Evolutionary conservation across 768 basidiomycete genomes (phyloP).

Genomic region (Agaricus sinodeliciosus): DNA sequence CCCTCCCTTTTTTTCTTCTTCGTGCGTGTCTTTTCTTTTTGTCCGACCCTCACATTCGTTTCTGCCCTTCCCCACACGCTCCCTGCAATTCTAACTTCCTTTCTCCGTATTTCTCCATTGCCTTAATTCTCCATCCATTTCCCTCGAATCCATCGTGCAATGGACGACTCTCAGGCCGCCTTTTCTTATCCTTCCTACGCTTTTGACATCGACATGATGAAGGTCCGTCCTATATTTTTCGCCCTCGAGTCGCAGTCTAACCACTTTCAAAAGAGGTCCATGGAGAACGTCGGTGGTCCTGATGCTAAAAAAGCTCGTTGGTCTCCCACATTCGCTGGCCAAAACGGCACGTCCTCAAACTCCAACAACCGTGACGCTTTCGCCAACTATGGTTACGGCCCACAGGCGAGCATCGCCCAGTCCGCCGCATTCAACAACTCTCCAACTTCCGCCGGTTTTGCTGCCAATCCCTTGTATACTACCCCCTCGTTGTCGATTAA

Average conservation of each 20-base stretch:
- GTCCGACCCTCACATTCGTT: conserved; percentile 42
- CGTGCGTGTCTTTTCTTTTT: conserved; percentile 32
- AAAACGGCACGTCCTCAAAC: conserved; percentile 17
- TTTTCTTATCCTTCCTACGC: conserved; percentile 68
- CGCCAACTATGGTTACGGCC: conserved; percentile 84
- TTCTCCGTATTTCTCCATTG: conserved; percentile 46
- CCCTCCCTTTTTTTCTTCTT: conserved; percentile 29
- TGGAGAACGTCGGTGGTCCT: conserved; percentile 76
- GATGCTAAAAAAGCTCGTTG: conserved; percentile 89
- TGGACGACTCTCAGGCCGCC: conserved; percentile 73
- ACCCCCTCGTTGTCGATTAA: conserved; percentile 67
- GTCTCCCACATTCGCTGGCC: conserved; percentile 57
- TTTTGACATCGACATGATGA: conserved; percentile 91
- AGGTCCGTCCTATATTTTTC: conserved; percentile 38
- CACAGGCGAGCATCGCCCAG: conserved; percentile 60
- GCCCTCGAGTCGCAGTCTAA: conserved; percentile 1
- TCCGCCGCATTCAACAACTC: conserved; percentile 41
- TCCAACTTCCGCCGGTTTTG: conserved; percentile 38
- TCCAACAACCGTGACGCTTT: conserved; percentile 53
- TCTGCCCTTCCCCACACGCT: conserved; percentile 44
- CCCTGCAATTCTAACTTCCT: conserved; percentile 40
- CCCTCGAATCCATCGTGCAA: conserved; percentile 28
- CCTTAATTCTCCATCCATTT: conserved; percentile 40
- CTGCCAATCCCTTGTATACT: conserved; percentile 60
- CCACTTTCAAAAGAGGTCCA: conserved; percentile 56